phyloP scores from a whole-genome alignment of 257 asterid species.

The Petunia secreta region DNA sequence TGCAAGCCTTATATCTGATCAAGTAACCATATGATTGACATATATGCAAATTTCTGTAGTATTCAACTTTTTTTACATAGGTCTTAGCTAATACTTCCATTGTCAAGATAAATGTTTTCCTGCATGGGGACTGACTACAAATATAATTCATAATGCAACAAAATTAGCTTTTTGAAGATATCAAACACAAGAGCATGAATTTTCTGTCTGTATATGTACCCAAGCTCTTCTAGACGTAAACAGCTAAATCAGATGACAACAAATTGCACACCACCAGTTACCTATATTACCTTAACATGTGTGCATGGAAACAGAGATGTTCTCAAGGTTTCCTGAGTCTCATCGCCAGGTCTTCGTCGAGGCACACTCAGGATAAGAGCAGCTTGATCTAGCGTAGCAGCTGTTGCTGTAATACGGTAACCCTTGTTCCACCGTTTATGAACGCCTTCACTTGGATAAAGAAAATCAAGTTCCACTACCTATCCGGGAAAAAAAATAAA shows the following conservation, averaged over 20 bases:
- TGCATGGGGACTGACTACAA: background rate
- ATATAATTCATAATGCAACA: slow-evolving; percentile 7
- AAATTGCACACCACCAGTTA: background rate
- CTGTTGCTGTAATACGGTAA: slow-evolving; percentile 47
- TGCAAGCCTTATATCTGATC: no score
- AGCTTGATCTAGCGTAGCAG: slow-evolving; percentile 54
- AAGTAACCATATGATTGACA: no score
- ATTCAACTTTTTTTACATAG: no score
- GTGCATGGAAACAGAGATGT: slow-evolving; percentile 50
- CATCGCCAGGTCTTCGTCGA: slow-evolving; percentile 40
- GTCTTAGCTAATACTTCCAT: no score
- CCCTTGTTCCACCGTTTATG: slow-evolving; percentile 53
- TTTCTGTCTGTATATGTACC: background rate
- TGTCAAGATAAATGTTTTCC: background rate
- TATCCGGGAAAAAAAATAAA: slow-evolving; percentile 5
- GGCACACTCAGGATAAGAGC: slow-evolving; percentile 55
- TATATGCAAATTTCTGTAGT: no score
- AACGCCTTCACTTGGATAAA: slow-evolving; percentile 54
- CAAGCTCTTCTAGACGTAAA: slow-evolving; percentile 10
- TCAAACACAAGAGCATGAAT: background rate
- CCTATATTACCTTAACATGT: slow-evolving; percentile 42
- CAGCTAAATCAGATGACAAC: slow-evolving; percentile 6
- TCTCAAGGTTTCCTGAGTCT: slow-evolving; percentile 53
- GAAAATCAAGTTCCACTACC: slow-evolving; percentile 59
- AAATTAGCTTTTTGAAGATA: background rate